Evolutionary conservation across 1,139 yeast species (phyloP).

Genomic region (Kodamaea alishanica): DNA sequence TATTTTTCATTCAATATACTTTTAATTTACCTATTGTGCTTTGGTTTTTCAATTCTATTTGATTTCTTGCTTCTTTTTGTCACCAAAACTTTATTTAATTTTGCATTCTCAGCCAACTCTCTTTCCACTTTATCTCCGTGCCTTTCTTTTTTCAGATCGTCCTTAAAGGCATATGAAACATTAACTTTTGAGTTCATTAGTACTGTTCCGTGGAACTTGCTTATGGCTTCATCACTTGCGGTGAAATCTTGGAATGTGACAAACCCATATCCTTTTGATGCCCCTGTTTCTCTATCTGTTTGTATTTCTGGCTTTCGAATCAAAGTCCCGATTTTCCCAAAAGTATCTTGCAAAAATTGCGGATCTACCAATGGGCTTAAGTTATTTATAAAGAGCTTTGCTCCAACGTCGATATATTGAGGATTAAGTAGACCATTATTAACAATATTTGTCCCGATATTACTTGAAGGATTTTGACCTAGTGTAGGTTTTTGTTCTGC

Average conservation of each 20-base stretch:
- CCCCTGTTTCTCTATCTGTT: conserved; percentile 47
- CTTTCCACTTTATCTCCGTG: conserved; percentile 87
- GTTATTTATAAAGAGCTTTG: conserved; percentile 71
- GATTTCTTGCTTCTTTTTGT: conserved; percentile 4
- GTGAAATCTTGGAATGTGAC: conserved; percentile 58
- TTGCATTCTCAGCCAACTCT: conserved; percentile 65
- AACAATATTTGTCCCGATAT: conserved; percentile 1
- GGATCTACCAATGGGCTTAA: conserved; percentile 70
- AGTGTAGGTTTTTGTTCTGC: conserved; percentile 28
- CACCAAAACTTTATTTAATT: conserved; percentile 25
- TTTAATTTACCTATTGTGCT: conserved; percentile 1
- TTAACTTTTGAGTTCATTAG: conserved; percentile 63
- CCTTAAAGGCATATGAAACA: conserved; percentile 72
- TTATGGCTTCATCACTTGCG: conserved; percentile 69
- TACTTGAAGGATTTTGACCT: conserved; percentile 4
- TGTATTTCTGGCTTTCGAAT: conserved; percentile 50
- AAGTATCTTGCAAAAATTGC: conserved; percentile 53
- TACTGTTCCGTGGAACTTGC: conserved; percentile 63
- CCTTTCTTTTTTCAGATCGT: conserved; percentile 49
- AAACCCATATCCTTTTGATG: conserved; percentile 64
- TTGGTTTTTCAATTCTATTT: conserved; percentile 4
- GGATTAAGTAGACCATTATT: conserved; percentile 13
- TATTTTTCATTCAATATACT: not conserved
- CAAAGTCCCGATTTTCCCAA: conserved; percentile 67
- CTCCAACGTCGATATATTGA: conserved; percentile 56